Evolutionary conservation across 1,139 yeast genomes (phyloP), one percentile per base, ranked within the genome.

Genomic region (Diutina siamensis): DNA sequence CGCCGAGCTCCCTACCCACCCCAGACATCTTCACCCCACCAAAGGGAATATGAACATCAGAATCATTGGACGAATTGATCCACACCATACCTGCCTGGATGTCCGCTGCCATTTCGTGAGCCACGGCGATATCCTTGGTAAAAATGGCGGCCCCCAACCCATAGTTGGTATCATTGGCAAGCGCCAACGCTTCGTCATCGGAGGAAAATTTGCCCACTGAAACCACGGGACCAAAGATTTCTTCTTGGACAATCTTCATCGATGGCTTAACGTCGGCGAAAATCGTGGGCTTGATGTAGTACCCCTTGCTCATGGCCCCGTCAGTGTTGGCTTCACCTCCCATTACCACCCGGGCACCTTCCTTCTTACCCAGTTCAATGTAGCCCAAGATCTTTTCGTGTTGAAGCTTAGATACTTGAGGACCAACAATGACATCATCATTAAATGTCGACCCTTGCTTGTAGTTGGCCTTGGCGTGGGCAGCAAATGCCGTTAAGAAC

Each of bases 1-100:
- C 44, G 48, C 95, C 95, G 54, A 87, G 72, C 65, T 87, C 96
- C 61, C 94, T 77, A 48, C 95, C 95, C 52, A 84, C 73, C 54
- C 96, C 96, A 56, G 86, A 76, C 79, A 78, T 72, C 68, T 87
- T 87, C 40, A 69, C 74, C 46, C 76, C 76, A 33, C 96, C 95
- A 59, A 87, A 87, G 50, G 96, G 96, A 52, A 84, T 71, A 54
- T 78, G 80, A 49, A 70, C 63, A 56, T 82, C 89, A 46, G 85
- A 79, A 60, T 84, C 92, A 59, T 87, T 86, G 46, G 89, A 79
- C 10, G 89, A 78, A 53, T 63, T 67, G 57, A 76, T 76, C 72
- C 78, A 76, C 34, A 76, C 76, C 70, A 72, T 75, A 46, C 82
- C 82, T 27, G 77, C 65, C 52, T 70, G 67, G 46, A 71, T 61